These are phyloP conservation scores for Gossypioides kirkii DNA, from an alignment of 345 rosid species.

Conservation along the genomic window DNA sequence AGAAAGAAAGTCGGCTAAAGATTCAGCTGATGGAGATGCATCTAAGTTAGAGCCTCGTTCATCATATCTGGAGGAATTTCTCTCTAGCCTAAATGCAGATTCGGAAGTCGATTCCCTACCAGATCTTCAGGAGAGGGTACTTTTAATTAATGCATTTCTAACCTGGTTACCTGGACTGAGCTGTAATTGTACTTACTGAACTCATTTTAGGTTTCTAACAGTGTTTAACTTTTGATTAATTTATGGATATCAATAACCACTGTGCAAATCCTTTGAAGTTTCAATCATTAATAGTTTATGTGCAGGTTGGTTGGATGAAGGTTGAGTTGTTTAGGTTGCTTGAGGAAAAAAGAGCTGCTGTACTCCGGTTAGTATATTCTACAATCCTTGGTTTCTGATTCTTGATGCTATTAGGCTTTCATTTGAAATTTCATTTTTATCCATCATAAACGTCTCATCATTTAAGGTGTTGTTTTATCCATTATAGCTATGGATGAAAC, in stretches of 20 bases:
- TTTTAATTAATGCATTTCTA: slow-evolving; percentile 9
- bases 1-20: slow-evolving; percentile 35
- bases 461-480: background rate
- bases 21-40: slow-evolving; percentile 17
- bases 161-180: background rate
- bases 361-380: slow-evolving; percentile 57
- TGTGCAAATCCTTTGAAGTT: slow-evolving; percentile 37
- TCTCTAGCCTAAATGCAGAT: slow-evolving; percentile 32
- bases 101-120: slow-evolving; percentile 54
- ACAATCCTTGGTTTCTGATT: slow-evolving; percentile 7
- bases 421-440: background rate
- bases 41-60: slow-evolving; percentile 25
- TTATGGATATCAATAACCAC: slow-evolving; percentile 9
- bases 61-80: slow-evolving; percentile 40
- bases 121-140: slow-evolving; percentile 90
- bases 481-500: background rate
- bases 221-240: slow-evolving; percentile 9
- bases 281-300: slow-evolving; percentile 45
- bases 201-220: slow-evolving; percentile 9
- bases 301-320: slow-evolving; percentile 89
- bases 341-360: slow-evolving; percentile 83
- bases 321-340: slow-evolving; percentile 77
- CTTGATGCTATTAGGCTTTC: background rate
- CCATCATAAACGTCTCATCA: background rate
- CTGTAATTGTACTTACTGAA: background rate